Base-by-base conservation (phyloP, 352 stramenopile species). In the Pythium folliculosum region DNA sequence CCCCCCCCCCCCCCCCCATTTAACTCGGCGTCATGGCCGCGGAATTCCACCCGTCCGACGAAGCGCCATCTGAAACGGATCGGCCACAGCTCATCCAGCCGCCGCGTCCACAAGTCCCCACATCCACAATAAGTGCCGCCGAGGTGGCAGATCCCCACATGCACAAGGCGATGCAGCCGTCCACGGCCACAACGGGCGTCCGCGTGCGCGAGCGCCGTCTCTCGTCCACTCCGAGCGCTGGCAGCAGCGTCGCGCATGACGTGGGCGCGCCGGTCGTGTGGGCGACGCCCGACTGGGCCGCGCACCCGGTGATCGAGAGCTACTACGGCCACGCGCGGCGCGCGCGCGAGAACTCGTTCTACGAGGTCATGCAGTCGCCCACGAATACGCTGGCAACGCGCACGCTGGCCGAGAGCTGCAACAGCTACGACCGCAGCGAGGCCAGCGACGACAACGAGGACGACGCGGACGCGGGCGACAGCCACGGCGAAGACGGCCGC, bases 341-440 rank as follows among this genome's bases (percentile, higher is more conserved):
- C 32, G 57, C 73, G 25, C 77, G 85, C 50, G 75, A 77, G 21
- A 91, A 81, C 66, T 93, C 84, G n/a, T 93, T 92, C 61, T 82
- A 86, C 55, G 87, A 95, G 50, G 82, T 92, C 13, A 92, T 95
- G 81, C 84, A 79, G 53, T 95, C 87, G 5, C 87, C 87, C n/a
- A 81, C 73, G 30, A 82, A 81, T 53, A 77, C 72, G 2, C 71
- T 70, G 44, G 70, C 70, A 7, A 91, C 83, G 14, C 89, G 82
- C 21, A 93, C 82, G 25, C 50, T 92, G 35, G 81, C 73, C 12
- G 77, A 86, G 67, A 86, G 65, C 40, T 88, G 77, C 71, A 83
- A 76, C 65, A 74, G 70, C 53, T 90, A 92, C 68, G 65, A 68
- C 25, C 60, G 66, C 37, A 48, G 51, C 25, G 75, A 77, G 27